A percentile compares a stretch with the other conserved stretches of the same genome.
phyloP scores from a whole-genome alignment of 768 basidiomycete genomes.

The Clitopilus passeckerianus region DNA sequence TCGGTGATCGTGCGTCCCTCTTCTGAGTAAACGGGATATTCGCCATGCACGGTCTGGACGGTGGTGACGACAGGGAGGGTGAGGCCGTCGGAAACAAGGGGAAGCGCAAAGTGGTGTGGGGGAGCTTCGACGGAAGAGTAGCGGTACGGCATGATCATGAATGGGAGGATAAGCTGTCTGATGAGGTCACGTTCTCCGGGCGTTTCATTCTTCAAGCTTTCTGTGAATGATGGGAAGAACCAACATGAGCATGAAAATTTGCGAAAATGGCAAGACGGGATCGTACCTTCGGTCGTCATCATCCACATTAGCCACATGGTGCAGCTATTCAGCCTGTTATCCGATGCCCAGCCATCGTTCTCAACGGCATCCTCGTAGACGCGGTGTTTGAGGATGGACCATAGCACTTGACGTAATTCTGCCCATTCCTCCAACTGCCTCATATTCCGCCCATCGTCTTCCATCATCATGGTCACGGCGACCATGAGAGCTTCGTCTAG shows the following conservation, averaged over 20 bases:
- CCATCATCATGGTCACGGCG: conserved; percentile 23
- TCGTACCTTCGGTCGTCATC: conserved; percentile 35
- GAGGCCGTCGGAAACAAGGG: conserved; percentile 26
- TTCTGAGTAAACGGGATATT: conserved; percentile 39
- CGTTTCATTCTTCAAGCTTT: conserved; percentile 23
- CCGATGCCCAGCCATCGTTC: conserved; percentile 44
- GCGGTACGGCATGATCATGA: conserved; percentile 45
- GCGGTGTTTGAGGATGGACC: conserved; percentile 30
- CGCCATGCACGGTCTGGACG: conserved; percentile 32
- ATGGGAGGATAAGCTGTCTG: conserved; percentile 32
- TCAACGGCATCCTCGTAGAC: conserved; percentile 28
- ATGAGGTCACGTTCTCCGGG: conserved; percentile 21
- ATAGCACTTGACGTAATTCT: conserved; percentile 33
- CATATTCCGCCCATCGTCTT: conserved; percentile 54
- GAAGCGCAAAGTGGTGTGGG: conserved; percentile 53
- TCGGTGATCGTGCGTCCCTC: conserved; percentile 20
- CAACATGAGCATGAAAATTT: background rate
- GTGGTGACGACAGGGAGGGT: conserved; percentile 14
- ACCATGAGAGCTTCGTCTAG: conserved; percentile 1
- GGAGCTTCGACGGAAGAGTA: conserved; percentile 59
- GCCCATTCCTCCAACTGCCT: conserved; percentile 39
- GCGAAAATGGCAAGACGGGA: background rate
- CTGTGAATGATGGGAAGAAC: conserved; percentile 10
- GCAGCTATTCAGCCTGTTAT: conserved; percentile 39
- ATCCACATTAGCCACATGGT: conserved; percentile 56